Evolutionary conservation across 345 rosid species (phyloP).

Genomic region (Eucalyptus dawsonii): DNA sequence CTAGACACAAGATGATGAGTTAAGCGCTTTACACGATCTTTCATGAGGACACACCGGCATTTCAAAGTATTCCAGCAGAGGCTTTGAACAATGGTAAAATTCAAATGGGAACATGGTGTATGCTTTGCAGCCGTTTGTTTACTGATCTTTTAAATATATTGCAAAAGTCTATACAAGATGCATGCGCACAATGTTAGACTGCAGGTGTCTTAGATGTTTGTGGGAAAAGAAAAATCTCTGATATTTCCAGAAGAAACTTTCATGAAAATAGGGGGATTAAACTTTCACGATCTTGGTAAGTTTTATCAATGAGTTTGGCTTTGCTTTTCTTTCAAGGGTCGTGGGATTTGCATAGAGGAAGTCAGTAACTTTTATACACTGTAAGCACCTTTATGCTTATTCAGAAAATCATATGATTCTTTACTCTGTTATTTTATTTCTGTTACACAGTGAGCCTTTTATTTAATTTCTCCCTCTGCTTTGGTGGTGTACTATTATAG

Average conservation of each 20-base stretch:
- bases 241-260: neutral
- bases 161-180: neutral
- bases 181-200: neutral
- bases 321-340: neutral
- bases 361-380: neutral
- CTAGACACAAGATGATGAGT: neutral
- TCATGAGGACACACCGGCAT: neutral
- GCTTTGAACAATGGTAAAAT: neutral
- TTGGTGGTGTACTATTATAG: too few relatives aligned
- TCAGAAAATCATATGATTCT: too few relatives aligned
- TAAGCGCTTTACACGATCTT: neutral
- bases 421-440: too few relatives aligned
- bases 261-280: neutral
- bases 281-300: neutral
- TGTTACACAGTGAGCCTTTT: too few relatives aligned
- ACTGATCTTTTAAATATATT: neutral
- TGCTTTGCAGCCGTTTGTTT: neutral
- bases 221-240: neutral
- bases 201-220: neutral
- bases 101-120: neutral
- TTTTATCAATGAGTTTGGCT: neutral
- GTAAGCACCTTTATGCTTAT: too few relatives aligned
- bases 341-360: neutral
- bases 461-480: too few relatives aligned
- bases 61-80: neutral